These are phyloP conservation scores for Chaetomiaceae sp. DNA, from an alignment of 2,329 filamentous ascomycete genomes.

Conservation along the genomic window DNA sequence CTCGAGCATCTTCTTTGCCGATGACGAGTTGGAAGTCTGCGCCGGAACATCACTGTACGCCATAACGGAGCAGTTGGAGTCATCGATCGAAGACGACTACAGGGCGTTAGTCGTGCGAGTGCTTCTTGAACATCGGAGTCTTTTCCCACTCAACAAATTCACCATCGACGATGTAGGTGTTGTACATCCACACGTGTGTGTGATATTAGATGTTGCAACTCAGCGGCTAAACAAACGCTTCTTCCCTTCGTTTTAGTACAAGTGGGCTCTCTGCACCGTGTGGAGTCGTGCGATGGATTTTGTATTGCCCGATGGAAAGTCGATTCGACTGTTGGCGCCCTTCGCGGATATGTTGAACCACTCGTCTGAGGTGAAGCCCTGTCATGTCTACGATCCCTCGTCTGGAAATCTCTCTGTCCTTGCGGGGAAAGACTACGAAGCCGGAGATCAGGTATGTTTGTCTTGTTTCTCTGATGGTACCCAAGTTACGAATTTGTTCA, in stretches of 20 bases:
- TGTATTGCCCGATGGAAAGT: constrained; percentile 18
- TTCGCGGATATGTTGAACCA: constrained; percentile 37
- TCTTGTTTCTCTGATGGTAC: constrained; percentile 6
- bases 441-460: constrained; percentile 32
- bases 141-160: constrained; percentile 7
- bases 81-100: constrained; percentile 4
- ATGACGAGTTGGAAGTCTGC: not conserved
- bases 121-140: not conserved
- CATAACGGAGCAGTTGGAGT: constrained; percentile 4
- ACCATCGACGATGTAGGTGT: constrained; percentile 6
- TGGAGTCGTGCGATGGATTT: constrained; percentile 34
- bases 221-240: not conserved
- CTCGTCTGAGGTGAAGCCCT: constrained; percentile 31
- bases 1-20: not conserved
- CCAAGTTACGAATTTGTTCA: not conserved
- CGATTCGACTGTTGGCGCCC: constrained; percentile 28
- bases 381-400: constrained; percentile 32
- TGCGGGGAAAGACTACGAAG: constrained; percentile 28
- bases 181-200: not conserved
- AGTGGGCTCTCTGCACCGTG: constrained; percentile 13
- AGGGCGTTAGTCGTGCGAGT: constrained; percentile 7
- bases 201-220: constrained; percentile 2
- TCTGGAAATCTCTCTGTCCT: constrained; percentile 32
- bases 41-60: constrained; percentile 3
- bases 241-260: constrained; percentile 3